Base-by-base conservation (phyloP, 352 stramenopile species). In the Hyaloperonospora brassicae region DNA sequence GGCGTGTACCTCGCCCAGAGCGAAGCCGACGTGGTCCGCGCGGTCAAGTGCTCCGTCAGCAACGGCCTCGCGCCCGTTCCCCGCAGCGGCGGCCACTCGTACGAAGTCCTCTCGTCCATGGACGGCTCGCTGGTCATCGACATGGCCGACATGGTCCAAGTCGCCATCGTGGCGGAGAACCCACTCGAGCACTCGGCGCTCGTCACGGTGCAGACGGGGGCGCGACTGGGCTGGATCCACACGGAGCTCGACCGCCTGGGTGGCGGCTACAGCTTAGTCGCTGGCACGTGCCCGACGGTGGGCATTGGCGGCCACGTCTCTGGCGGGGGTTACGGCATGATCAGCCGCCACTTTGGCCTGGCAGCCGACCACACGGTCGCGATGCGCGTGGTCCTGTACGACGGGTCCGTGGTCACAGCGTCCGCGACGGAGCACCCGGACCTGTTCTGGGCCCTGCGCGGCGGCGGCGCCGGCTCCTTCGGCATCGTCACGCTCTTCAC, bases 71-170 rank as follows among this genome's bases (percentile, higher is more conserved):
- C 56, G 0, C 67, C 68, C 0, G 73, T 83, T 47, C 70, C 73
- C 38, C 70, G 73, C 2, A 73, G 64, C 50, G 73, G 73, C 13
- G 73, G 73, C 23, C 73, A 83, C 51, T 80, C 70, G 34, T 83
- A 83, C 57, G 70, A 83, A 27, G 70, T 78, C 38, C 55, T 83
- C 14, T 79, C 69, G 21, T 83, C 73, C 23, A 77, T 83, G 67
- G 68, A 79, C 46, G 70, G 68, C 34, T 72, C 70, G 43, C 49
- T 83, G 11, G 73, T 80, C 36, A 80, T 83, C 49, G 73, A 83
- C 44, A 70, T 83, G 14, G 70, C 73, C 62, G 68, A 72, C 49
- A 83, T 83, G 73, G 73, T 76, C 41, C 57, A 64, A 6, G 54
- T 80, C 7, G 59, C 31, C 27, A 41, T 79, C 17, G 44, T 68